Evolutionary conservation across 2,329 filamentous ascomycete genomes (phyloP).

Genomic region (Trichoderma sp.): DNA sequence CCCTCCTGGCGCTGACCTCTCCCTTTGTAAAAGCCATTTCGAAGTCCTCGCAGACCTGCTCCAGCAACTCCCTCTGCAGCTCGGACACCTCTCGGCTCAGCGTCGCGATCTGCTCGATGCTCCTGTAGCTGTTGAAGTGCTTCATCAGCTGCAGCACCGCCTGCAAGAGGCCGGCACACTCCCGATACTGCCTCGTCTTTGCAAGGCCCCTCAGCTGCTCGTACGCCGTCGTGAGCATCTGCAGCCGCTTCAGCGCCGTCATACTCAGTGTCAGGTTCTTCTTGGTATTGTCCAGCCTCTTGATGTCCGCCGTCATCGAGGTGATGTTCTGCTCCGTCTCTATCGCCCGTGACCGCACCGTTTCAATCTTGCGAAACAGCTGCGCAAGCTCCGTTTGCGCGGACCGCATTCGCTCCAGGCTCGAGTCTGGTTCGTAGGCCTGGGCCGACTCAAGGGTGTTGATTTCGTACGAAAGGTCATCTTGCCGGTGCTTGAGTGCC

Average conservation of each 20-base stretch:
- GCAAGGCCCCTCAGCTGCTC: constrained; percentile 86
- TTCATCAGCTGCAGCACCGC: constrained; percentile 97
- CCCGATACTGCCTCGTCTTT: constrained; percentile 85
- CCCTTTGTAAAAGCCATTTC: constrained; percentile 91
- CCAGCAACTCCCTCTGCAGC: constrained; percentile 85
- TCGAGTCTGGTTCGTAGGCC: constrained; percentile 82
- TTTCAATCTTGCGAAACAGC: constrained; percentile 93
- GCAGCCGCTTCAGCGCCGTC: constrained; percentile 93
- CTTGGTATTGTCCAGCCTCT: constrained; percentile 94
- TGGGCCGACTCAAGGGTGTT: constrained; percentile 72
- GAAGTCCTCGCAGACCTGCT: constrained; percentile 99
- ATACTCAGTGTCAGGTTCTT: constrained; percentile 95
- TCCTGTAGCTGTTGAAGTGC: constrained; percentile 97
- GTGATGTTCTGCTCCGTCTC: constrained; percentile 96
- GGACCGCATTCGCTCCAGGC: constrained; percentile 85
- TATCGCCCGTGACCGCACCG: constrained; percentile 82
- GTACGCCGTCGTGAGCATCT: constrained; percentile 99
- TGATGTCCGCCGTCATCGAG: constrained; percentile 98
- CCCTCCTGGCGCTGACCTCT: constrained; percentile 70
- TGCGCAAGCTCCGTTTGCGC: constrained; percentile 87
- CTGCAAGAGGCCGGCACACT: constrained; percentile 90
- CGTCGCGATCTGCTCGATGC: constrained; percentile 95
- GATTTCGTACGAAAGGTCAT: constrained; percentile 82
- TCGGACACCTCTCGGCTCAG: constrained; percentile 91
- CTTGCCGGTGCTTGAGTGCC: constrained; percentile 71